Evolutionary conservation across 257 asterid species (phyloP).

Genomic region (Penstemon newberryi): DNA sequence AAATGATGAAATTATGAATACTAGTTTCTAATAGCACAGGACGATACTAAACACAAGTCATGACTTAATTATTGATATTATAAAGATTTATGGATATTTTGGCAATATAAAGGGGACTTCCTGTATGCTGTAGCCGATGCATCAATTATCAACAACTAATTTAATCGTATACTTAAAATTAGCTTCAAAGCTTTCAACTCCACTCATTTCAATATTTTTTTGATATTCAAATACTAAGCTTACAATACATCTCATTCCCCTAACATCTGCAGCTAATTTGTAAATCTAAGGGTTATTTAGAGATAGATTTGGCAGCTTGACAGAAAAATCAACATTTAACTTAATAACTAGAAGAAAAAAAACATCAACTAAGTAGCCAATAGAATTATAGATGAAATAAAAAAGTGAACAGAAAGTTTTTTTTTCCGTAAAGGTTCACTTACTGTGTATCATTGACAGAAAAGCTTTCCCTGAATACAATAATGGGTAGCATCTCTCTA

Average conservation of each 20-base stretch:
- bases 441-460: conserved; percentile 71
- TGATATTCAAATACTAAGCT: not conserved
- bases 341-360: not conserved
- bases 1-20: not conserved
- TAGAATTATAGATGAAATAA: not conserved
- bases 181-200: not conserved
- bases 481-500: conserved; percentile 80
- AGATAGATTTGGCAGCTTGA: too few species aligned
- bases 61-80: too few species aligned
- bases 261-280: too few species aligned
- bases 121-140: not conserved
- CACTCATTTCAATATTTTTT: too few species aligned
- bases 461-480: conserved; percentile 71
- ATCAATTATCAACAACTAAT: not conserved
- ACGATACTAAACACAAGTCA: not conserved
- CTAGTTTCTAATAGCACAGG: not conserved
- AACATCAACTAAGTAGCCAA: not conserved
- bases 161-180: not conserved
- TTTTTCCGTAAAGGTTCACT: conserved; percentile 28
- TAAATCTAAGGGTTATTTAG: too few species aligned
- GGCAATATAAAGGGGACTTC: conserved; percentile 6
- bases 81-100: not conserved
- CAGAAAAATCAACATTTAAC: too few species aligned
- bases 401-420: not conserved
- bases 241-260: not conserved